These are phyloP conservation scores for Amanita brunnescens DNA, from an alignment of 768 basidiomycete genomes.

Conservation along the genomic window DNA sequence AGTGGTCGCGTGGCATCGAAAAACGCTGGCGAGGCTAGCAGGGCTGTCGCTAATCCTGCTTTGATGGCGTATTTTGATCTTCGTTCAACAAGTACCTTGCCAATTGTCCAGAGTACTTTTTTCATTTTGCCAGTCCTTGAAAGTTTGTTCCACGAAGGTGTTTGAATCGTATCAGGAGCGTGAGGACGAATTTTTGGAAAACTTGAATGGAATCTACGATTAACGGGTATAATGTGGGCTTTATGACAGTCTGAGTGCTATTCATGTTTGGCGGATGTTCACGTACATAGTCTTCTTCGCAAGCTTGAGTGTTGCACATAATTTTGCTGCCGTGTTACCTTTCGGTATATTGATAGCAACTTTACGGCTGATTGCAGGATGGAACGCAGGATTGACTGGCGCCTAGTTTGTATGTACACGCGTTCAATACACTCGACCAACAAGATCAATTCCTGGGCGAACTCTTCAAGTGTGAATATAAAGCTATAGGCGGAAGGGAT, in stretches of 20 bases:
- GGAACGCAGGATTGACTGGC: conserved; percentile 20
- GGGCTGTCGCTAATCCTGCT: conserved; percentile 71
- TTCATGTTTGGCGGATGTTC: not conserved
- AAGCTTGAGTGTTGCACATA: not conserved
- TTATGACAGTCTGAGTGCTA: not conserved
- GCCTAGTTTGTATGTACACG: conserved; percentile 61
- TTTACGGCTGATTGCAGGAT: conserved; percentile 12
- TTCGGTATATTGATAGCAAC: not conserved
- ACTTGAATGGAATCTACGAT: conserved; percentile 43
- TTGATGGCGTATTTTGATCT: conserved; percentile 87
- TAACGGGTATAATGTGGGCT: conserved; percentile 48
- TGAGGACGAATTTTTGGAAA: conserved; percentile 82
- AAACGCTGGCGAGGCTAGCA: conserved; percentile 86
- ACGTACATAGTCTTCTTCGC: conserved; percentile 34
- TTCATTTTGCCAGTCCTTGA: conserved; percentile 52
- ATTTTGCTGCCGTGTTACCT: not conserved
- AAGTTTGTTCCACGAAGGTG: conserved; percentile 56
- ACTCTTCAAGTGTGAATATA: conserved; percentile 94
- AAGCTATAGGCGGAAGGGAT: conserved; percentile 44
- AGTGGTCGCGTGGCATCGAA: conserved; percentile 66
- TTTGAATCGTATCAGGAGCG: conserved; percentile 80
- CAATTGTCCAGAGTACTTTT: conserved; percentile 66
- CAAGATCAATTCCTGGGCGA: conserved; percentile 72
- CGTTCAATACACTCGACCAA: conserved; percentile 79
- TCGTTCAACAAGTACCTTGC: conserved; percentile 53